Percentiles rank a stretch among this genome's conserved stretches.
These are phyloP conservation scores for Closterium sp. DNA, from an alignment of 139 green algal species.

Conservation along the genomic window DNA sequence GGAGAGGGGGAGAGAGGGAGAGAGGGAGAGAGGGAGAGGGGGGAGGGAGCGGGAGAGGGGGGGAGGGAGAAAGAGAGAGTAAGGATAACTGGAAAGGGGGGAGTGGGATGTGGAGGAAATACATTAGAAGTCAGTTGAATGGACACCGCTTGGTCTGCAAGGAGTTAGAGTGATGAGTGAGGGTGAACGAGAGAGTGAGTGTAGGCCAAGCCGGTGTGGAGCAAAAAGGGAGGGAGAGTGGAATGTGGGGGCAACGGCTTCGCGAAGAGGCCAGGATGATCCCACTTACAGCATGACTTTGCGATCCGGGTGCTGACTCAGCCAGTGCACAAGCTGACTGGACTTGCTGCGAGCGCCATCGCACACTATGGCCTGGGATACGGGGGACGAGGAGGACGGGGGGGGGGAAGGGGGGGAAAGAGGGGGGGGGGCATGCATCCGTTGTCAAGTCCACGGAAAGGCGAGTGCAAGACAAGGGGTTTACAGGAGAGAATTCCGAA, in stretches of 20 bases:
- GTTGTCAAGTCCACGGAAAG: too few relatives aligned
- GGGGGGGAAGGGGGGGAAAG: not conserved
- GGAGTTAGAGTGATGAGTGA: not conserved
- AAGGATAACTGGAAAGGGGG: too few relatives aligned
- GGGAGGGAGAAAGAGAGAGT: too few relatives aligned
- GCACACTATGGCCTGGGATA: not conserved
- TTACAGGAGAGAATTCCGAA: too few relatives aligned
- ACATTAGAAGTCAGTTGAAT: too few relatives aligned
- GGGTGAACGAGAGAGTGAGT: not conserved
- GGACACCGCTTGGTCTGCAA: too few relatives aligned
- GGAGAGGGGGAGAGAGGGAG: not conserved
- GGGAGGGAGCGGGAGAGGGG: not conserved
- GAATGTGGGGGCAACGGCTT: too few relatives aligned
- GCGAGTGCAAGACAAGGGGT: not conserved
- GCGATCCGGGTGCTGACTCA: slow-evolving; percentile 57
- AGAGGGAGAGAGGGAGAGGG: not conserved
- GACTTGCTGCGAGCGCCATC: not conserved
- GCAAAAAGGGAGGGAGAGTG: not conserved
- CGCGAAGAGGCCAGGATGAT: not conserved
- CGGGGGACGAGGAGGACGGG: not conserved
- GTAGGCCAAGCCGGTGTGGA: not conserved
- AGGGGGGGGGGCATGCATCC: too few relatives aligned
- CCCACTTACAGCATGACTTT: slow-evolving; percentile 78
- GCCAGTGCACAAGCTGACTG: slow-evolving; percentile 62
- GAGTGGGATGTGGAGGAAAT: too few relatives aligned